Evolutionary conservation across 139 green algal species (phyloP), one percentile per base, ranked within the genome.

Genomic region (Chlorokybus atmophyticus): DNA sequence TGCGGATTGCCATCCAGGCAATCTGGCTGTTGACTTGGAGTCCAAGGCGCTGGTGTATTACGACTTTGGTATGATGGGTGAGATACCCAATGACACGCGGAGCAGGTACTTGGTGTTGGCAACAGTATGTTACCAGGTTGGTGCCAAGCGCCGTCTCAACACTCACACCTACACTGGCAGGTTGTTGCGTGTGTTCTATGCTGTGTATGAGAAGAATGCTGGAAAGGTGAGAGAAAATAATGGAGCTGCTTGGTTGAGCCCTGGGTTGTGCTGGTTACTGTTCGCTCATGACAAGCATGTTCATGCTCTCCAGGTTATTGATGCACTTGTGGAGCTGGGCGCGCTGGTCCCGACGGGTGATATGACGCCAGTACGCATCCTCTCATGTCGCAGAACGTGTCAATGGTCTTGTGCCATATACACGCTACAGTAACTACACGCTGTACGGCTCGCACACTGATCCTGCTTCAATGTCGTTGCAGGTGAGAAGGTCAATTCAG

Each of bases 181-280:
- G 24, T 80, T 99, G 54, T 70, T 94, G 61, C 83, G 93, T 59
- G 77, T 97, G 30, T 98, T 97, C 60, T 99, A 99, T 55, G 86
- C 84, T 39, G 84, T 92, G 40, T 99, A 97, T 67, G 67, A 87
- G 40, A 86, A 87, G 62, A 79, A 96, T 67, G 59, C 77, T 4
- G 83, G 93, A 66, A 68, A 52, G 41, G 65, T 68, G 3, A 17
- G 50, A 40, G 10, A 47, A 21, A 17, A 5, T 52, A 26, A 6
- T 10, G 6, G 10, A 17, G 10, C 24, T 55, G 23, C 29, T 10
- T 55, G 48, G 14, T 10, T 55, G 21, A 40, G 48, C 29, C 10
- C 29, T 10, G 14, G 23, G 14, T 10, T 28, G 21, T 55, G 24
- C 39, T 19, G 39, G 19, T 47, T 47, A n/a, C 39, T 47, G 19